A percentile compares a stretch with the other conserved stretches of the same genome.
Conservation (phyloP, 495 filamentous ascomycete genomes). For the Zalerion maritima region DNA sequence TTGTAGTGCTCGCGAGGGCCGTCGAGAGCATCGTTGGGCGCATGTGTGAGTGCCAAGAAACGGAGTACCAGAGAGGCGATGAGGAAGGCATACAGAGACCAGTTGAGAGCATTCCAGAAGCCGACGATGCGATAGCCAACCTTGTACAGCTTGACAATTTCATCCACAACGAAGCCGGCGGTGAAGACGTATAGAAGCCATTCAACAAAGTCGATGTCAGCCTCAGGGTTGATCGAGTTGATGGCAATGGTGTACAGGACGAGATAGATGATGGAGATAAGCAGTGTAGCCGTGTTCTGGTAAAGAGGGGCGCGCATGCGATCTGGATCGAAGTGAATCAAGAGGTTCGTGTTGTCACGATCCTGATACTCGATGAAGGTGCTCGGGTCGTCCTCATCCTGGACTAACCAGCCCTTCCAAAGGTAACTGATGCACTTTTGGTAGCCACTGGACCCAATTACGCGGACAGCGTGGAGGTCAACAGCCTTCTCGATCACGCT, state of each 20-base stretch:
- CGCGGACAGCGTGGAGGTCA: slow-evolving; percentile 72
- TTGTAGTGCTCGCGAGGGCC: slow-evolving; percentile 51
- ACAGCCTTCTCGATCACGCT: slow-evolving; percentile 88
- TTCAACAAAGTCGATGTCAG: slow-evolving; percentile 78
- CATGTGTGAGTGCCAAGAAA: slow-evolving; percentile 59
- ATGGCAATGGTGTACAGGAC: slow-evolving; percentile 79
- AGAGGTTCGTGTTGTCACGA: slow-evolving; percentile 58
- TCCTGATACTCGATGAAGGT: slow-evolving; percentile 73
- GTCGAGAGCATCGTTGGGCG: slow-evolving; percentile 26
- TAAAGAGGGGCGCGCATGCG: slow-evolving; percentile 85
- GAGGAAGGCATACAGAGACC: slow-evolving; percentile 62
- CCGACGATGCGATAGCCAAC: slow-evolving; percentile 74
- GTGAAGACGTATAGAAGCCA: slow-evolving; percentile 81
- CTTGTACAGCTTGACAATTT: slow-evolving; percentile 79
- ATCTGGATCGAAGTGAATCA: slow-evolving; percentile 77
- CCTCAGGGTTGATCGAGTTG: slow-evolving; percentile 65
- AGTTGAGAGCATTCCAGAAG: slow-evolving; percentile 95
- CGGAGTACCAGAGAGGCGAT: slow-evolving; percentile 61
- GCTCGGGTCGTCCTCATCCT: slow-evolving; percentile 76
- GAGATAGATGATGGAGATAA: slow-evolving; percentile 71
- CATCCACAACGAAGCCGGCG: slow-evolving; percentile 82
- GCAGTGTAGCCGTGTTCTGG: slow-evolving; percentile 77
- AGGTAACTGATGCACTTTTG: slow-evolving; percentile 84
- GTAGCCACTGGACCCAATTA: slow-evolving; percentile 87
- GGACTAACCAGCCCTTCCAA: slow-evolving; percentile 92